phyloP scores from a whole-genome alignment of 805 yeast species.

The Candida montana region DNA sequence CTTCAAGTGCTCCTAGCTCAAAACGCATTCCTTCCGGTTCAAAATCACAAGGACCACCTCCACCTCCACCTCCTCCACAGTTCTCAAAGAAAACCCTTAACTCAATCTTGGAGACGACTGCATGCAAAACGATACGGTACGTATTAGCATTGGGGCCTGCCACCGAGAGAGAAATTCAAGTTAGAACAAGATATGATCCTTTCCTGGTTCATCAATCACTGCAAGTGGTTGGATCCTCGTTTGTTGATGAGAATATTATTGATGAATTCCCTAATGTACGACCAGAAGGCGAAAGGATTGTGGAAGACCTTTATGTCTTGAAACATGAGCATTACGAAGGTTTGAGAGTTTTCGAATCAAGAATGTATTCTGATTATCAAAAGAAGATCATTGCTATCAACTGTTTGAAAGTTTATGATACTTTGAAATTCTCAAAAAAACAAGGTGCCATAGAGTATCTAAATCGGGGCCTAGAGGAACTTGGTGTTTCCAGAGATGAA shows the following conservation, averaged over 20 bases:
- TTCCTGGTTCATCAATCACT: slow-evolving; percentile 28
- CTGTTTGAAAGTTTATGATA: slow-evolving; percentile 15
- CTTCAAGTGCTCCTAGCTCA: too few species aligned
- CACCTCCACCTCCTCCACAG: slow-evolving; percentile 1
- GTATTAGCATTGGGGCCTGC: slow-evolving; percentile 46
- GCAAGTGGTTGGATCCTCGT: slow-evolving; percentile 21
- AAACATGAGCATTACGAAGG: slow-evolving; percentile 31
- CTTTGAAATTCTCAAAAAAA: slow-evolving; percentile 3
- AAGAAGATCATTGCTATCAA: slow-evolving; percentile 12
- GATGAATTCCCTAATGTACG: slow-evolving; percentile 24
- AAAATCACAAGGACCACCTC: too few species aligned
- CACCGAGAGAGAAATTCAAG: slow-evolving; percentile 27
- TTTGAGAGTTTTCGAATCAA: slow-evolving; percentile 13
- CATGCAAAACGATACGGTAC: slow-evolving; percentile 24
- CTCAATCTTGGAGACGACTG: slow-evolving; percentile 26
- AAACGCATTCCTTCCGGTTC: too few species aligned
- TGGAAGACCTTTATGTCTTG: slow-evolving; percentile 29
- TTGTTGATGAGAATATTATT: slow-evolving; percentile 18
- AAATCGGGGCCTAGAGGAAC: too few species aligned
- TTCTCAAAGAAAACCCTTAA: not conserved
- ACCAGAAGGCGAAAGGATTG: slow-evolving; percentile 12
- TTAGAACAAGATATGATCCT: slow-evolving; percentile 24
- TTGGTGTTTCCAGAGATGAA: not conserved
- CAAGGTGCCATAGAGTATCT: too few species aligned
- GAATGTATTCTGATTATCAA: slow-evolving; percentile 5